These are phyloP conservation scores for Paramecium biaurelia DNA, from an alignment of 73 alveolate species.

Conservation along the genomic window DNA sequence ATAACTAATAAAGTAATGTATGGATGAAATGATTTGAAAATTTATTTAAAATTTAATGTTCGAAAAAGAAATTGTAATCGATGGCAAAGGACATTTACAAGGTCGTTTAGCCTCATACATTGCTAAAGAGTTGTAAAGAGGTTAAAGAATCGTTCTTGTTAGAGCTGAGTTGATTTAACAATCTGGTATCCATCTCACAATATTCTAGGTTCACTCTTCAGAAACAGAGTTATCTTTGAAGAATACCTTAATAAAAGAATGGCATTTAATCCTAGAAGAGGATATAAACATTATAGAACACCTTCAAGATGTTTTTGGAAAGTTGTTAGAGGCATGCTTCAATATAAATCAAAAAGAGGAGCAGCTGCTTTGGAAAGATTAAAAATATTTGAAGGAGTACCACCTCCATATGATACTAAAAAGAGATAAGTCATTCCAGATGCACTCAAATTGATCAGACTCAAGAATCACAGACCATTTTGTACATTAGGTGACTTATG, in stretches of 20 bases:
- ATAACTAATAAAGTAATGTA: background rate
- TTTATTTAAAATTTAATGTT: slow-evolving; percentile 74
- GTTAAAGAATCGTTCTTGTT: slow-evolving; percentile 93
- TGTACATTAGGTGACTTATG: slow-evolving; percentile 92
- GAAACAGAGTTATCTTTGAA: slow-evolving; percentile 67
- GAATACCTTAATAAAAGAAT: slow-evolving; percentile 92
- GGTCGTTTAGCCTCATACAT: slow-evolving; percentile 98
- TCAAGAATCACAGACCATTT: slow-evolving; percentile 81
- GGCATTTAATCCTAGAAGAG: slow-evolving; percentile 97
- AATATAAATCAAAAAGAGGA: slow-evolving; percentile 97
- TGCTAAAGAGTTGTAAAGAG: slow-evolving; percentile 95
- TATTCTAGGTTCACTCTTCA: slow-evolving; percentile 55
- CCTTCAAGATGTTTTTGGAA: slow-evolving; percentile 98
- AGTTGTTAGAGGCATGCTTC: slow-evolving; percentile 87
- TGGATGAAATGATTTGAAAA: slow-evolving; percentile 31
- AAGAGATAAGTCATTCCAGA: slow-evolving; percentile 95
- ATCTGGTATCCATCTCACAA: slow-evolving; percentile 61
- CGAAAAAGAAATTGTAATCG: slow-evolving; percentile 93
- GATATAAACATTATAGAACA: slow-evolving; percentile 94
- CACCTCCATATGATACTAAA: slow-evolving; percentile 93
- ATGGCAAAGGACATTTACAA: slow-evolving; percentile 97
- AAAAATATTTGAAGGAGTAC: slow-evolving; percentile 98
- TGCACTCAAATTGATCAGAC: slow-evolving; percentile 89
- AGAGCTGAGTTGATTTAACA: slow-evolving; percentile 85
- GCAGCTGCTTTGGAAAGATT: slow-evolving; percentile 91